These are phyloP conservation scores for Rhizopus delemar DNA, from an alignment of 371 early-diverging fungal genomes.

Conservation along the genomic window DNA sequence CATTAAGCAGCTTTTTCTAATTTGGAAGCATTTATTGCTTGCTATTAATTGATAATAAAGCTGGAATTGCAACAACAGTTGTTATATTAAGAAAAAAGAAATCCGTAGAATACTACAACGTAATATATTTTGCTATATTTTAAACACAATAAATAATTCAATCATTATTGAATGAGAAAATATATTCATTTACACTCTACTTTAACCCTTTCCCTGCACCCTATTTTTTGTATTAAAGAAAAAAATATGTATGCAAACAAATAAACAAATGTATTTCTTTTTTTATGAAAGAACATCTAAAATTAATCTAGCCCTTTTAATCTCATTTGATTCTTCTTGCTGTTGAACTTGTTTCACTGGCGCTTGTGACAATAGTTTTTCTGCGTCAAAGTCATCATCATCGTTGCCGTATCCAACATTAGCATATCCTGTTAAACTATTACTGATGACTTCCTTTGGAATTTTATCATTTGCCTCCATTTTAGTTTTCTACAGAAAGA, in stretches of 20 bases:
- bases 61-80: too few species aligned
- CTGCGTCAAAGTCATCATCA: slow-evolving; percentile 48
- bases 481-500: slow-evolving; percentile 26
- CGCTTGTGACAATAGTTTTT: slow-evolving; percentile 38
- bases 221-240: too few species aligned
- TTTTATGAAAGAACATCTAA: slow-evolving; percentile 19
- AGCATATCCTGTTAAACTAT: slow-evolving; percentile 28
- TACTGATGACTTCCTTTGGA: slow-evolving; percentile 16
- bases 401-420: slow-evolving; percentile 18
- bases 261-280: neutral
- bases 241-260: neutral
- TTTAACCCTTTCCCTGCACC: too few species aligned
- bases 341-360: slow-evolving; percentile 10
- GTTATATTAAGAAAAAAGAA: too few species aligned
- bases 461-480: slow-evolving; percentile 35
- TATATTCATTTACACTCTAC: too few species aligned
- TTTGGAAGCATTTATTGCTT: too few species aligned
- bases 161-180: too few species aligned
- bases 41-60: too few species aligned
- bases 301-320: slow-evolving; percentile 36
- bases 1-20: too few species aligned
- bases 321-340: slow-evolving; percentile 21
- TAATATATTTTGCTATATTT: too few species aligned
- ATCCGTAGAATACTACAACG: too few species aligned
- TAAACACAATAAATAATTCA: too few species aligned